These are phyloP conservation scores for Dactylellina cionopaga DNA, from an alignment of 2,329 filamentous ascomycete genomes.

Conservation along the genomic window DNA sequence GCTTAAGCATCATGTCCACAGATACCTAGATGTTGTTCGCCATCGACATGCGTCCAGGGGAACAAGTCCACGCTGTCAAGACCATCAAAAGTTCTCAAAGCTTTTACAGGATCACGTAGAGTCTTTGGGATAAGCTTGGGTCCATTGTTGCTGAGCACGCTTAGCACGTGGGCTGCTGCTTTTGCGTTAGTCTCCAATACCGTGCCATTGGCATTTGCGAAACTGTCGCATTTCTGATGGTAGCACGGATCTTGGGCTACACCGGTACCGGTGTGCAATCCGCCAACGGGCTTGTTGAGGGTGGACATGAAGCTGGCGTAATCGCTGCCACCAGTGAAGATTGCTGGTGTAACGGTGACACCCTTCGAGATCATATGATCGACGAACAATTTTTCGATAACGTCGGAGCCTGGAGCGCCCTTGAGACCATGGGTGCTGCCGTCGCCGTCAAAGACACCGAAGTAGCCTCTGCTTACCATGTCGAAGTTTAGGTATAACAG, in stretches of 20 bases:
- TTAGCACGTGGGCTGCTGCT: constrained; percentile 59
- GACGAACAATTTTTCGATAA: constrained; percentile 59
- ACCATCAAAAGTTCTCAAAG: constrained; percentile 12
- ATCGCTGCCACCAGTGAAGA: constrained; percentile 59
- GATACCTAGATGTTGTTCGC: constrained; percentile 34
- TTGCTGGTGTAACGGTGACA: constrained; percentile 56
- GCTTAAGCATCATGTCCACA: constrained; percentile 52
- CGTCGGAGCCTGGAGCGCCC: constrained; percentile 58
- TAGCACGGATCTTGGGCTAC: constrained; percentile 60
- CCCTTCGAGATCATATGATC: constrained; percentile 56
- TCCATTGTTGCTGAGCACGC: constrained; percentile 58
- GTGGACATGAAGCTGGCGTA: constrained; percentile 59
- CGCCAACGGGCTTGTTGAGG: constrained; percentile 60
- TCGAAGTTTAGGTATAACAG: constrained; percentile 61
- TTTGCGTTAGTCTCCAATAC: constrained; percentile 59
- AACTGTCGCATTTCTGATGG: constrained; percentile 60
- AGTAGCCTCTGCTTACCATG: constrained; percentile 59
- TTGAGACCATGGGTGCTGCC: constrained; percentile 56
- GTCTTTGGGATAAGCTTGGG: constrained; percentile 59
- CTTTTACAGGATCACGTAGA: neutral
- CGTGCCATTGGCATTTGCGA: constrained; percentile 58
- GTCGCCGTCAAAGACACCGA: constrained; percentile 59
- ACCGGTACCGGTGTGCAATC: constrained; percentile 59
- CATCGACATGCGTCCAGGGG: constrained; percentile 36
- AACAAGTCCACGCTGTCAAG: constrained; percentile 17